Base-by-base conservation (phyloP, 306 rosid genomes). In the Begonia masoniana region DNA sequence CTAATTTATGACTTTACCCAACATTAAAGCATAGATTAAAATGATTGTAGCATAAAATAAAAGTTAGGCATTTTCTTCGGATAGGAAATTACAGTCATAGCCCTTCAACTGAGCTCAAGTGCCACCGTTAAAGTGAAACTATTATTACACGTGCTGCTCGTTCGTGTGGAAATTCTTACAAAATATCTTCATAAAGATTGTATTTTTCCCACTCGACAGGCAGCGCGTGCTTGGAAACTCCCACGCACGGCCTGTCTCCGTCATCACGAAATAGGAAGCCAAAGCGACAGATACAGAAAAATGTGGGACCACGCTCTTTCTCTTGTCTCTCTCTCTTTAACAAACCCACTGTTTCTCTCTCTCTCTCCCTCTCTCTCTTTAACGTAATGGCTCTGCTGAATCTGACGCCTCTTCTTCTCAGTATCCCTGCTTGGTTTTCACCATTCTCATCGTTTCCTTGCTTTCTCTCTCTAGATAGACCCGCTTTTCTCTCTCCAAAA, bases 401-500 rank as follows among this genome's bases (percentile, higher is more conserved):
- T 12, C 36, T 48, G 55, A 59, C 19, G 41, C 45, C 31, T 49
- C 64, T 17, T 19, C 16, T 49, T 50, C 64, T 41, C 51, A 39
- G 17, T 16, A 16, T 52, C 13, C 17, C 13, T 41, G 57, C 57
- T 61, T 51, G 52, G 58, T 4, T 51, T 52, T 61, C 65, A 61
- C 58, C 65, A 61, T 52, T 42, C 13, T 23, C 41, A 5, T 50
- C 47, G 19, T 46, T 49, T 35, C 50, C 15, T 56, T 68, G 14
- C 63, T 65, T 61, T 59, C 45, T 23, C 49, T 21, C 51, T 12
- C 49, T 54, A 64, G 41, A 26, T 56, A 23, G 23, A 15, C 26
- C 7, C 15, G 16, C 50, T 59, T 47, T 52, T 54, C 59, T 68
- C n/a, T 47, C 10, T 49, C 52, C 43, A 56, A 67, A 66, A 70